Base-by-base conservation (phyloP, 805 yeast species). In the Starmerella lactis-condensi region DNA sequence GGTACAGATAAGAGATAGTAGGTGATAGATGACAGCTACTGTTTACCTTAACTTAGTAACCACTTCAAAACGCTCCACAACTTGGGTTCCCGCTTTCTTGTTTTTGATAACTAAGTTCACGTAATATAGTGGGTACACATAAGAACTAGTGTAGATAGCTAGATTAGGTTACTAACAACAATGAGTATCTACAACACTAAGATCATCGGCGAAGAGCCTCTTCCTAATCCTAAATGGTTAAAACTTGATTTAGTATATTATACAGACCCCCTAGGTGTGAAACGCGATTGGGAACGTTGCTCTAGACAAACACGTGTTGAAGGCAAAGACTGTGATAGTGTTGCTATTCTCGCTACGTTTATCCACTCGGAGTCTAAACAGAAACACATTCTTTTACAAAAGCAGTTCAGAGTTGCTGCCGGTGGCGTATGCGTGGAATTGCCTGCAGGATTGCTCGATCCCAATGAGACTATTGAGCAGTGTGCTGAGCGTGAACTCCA, bases 371-470 rank as follows among this genome's bases (percentile, higher is more conserved):
- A 60, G 17, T 56, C 65, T 5, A 52, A 55, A 12, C 64, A 64
- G 14, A 64, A 70, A 3, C 69, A 67, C 38, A 60, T 57, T 41
- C 64, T 82, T 6, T 57, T 89, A 12, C 85, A 79, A 48, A 79
- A 78, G 49, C 98, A 85, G 52, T 85, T 75, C 57, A 65, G 98
- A 35, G 94, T 96, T 1, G 96, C 98, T 1, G 76, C 75, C 3
- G 74, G 65, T 32, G 85, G 81, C 13, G 79, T 85, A 6, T 75
- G 91, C 47, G 71, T 85, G 39, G 98, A 85, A 53, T 65, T 83
- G 50, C 98, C 98, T 1, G 98, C 98, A 1, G 98, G 98, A 0
- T 60, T 85, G 39, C 66, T 89, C 25, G 98, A 85, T 51, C 79
- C 83, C 1, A 64, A 68, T 31, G 96, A 89, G 51, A 51, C 73